Percentiles rank a stretch among this genome's conserved stretches.
Evolutionary conservation across 805 yeast species (phyloP).

Genomic region (Nakazawaea molendinolei): DNA sequence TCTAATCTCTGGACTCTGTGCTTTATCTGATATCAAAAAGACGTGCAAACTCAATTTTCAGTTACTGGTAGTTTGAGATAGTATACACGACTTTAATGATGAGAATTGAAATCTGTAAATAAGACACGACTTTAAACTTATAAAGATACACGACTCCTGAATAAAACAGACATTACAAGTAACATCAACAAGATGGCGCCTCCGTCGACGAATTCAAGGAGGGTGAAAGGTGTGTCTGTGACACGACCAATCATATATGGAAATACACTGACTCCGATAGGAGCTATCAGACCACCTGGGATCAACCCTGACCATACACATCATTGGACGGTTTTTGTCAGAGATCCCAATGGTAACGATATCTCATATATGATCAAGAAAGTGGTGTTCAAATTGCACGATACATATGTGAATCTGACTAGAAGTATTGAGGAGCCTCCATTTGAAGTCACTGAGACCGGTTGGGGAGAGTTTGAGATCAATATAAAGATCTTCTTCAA

Average conservation of each 20-base stretch:
- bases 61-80: too few species aligned
- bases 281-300: constrained; percentile 27
- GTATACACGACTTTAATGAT: too few species aligned
- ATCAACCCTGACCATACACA: constrained; percentile 86
- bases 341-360: constrained; percentile 77
- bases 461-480: constrained; percentile 99
- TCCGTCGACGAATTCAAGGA: constrained; percentile 22
- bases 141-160: too few species aligned
- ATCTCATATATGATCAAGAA: constrained; percentile 77
- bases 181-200: constrained; percentile 29
- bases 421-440: constrained; percentile 87
- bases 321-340: constrained; percentile 87
- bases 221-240: constrained; percentile 50
- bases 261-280: constrained; percentile 66
- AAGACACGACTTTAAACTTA: too few species aligned
- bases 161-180: too few species aligned
- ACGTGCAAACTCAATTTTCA: too few species aligned
- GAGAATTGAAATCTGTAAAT: too few species aligned
- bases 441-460: constrained; percentile 91
- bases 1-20: too few species aligned
- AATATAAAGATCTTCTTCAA: constrained; percentile 81
- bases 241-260: constrained; percentile 80
- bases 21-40: too few species aligned
- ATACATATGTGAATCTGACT: constrained; percentile 84
- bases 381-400: constrained; percentile 92